phyloP scores from a whole-genome alignment of 2,329 filamentous ascomycete species.

The Colletotrichum orbiculare region DNA sequence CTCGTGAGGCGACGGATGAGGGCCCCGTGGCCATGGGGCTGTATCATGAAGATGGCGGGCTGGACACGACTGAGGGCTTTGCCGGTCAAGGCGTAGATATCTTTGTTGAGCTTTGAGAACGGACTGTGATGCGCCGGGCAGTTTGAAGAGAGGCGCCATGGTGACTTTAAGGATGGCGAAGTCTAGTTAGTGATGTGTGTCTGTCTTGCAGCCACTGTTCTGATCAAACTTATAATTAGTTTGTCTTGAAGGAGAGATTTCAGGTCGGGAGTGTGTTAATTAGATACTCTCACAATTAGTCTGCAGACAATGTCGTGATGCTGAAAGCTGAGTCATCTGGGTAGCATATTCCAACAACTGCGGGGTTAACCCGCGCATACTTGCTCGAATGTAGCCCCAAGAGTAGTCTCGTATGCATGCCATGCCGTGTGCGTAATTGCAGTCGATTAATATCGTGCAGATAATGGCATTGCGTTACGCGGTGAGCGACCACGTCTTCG shows the following conservation, averaged over 20 bases:
- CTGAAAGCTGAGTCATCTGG: not conserved
- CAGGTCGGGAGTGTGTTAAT: no score
- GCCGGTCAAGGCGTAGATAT: not conserved
- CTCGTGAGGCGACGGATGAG: slow-evolving; percentile 36
- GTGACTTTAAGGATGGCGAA: no score
- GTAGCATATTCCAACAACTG: not conserved
- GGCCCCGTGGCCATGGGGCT: slow-evolving; percentile 29
- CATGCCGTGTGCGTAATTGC: no score
- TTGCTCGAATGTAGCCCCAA: slow-evolving; percentile 5
- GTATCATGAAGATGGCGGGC: not conserved
- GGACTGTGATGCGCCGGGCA: not conserved
- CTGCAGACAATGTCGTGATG: not conserved
- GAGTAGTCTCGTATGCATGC: no score
- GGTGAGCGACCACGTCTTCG: no score
- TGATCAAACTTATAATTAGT: not conserved
- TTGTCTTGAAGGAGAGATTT: not conserved
- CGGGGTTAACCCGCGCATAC: slow-evolving; percentile 31
- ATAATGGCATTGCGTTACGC: no score
- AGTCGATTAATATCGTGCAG: no score
- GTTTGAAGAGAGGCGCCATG: not conserved
- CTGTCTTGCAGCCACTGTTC: not conserved
- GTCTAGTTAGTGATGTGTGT: no score
- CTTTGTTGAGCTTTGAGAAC: slow-evolving; percentile 8
- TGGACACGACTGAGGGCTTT: not conserved
- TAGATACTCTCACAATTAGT: not conserved